Conservation (phyloP, 2,329 filamentous ascomycete species). For the Paecilomyces sp. region DNA sequence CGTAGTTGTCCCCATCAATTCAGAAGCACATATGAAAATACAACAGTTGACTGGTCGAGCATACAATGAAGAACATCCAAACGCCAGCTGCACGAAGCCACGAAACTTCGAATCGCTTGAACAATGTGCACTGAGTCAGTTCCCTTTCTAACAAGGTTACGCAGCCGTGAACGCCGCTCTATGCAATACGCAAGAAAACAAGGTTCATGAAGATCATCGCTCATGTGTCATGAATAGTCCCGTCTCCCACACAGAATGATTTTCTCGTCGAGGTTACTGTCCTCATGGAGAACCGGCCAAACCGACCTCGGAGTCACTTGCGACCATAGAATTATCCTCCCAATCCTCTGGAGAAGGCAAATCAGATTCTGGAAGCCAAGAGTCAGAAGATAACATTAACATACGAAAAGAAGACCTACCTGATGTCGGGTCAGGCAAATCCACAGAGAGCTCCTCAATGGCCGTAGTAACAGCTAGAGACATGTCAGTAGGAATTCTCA, state of each 20-base stretch:
- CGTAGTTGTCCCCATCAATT: neutral
- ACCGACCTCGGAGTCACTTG: constrained; percentile 35
- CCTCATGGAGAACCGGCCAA: constrained; percentile 26
- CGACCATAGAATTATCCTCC: constrained; percentile 34
- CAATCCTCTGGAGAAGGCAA: constrained; percentile 33
- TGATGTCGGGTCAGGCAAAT: constrained; percentile 31
- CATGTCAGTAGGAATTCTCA: constrained; percentile 4
- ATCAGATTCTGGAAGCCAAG: constrained; percentile 28
- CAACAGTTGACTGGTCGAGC: neutral
- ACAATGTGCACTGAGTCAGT: neutral
- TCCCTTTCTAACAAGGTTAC: neutral
- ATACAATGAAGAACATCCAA: neutral
- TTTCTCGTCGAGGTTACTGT: neutral
- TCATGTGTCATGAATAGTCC: constrained; percentile 14
- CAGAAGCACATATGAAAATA: neutral
- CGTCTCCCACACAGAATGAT: neutral
- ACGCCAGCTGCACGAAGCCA: neutral
- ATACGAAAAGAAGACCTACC: constrained; percentile 22
- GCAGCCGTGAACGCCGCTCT: constrained; percentile 12
- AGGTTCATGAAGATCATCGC: constrained; percentile 17
- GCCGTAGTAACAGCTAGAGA: constrained; percentile 21
- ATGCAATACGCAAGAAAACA: constrained; percentile 13
- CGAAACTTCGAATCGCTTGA: neutral
- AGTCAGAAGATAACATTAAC: constrained; percentile 16
- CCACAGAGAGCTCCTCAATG: constrained; percentile 28